Conservation (phyloP, 768 basidiomycete species). For the Suillus americanus region DNA sequence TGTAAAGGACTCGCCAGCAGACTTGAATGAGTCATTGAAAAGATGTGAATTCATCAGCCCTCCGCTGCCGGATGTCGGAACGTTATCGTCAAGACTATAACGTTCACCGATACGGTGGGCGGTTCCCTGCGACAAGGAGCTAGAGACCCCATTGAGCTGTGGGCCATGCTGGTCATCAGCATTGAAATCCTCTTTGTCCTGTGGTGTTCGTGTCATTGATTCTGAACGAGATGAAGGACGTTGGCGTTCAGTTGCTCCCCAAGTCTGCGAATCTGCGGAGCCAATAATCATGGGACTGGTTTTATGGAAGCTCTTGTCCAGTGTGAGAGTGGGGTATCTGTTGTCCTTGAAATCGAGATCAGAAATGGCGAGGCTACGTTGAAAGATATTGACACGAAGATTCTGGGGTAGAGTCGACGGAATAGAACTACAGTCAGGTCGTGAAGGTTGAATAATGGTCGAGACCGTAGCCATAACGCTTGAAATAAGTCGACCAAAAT, state of each 20-base stretch:
- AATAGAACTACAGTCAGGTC: conserved; percentile 34
- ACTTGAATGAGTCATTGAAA: conserved; percentile 32
- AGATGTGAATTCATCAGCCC: conserved; percentile 26
- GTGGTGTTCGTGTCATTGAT: conserved; percentile 24
- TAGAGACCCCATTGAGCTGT: conserved; percentile 42
- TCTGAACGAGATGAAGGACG: conserved; percentile 14
- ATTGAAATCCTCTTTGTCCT: conserved; percentile 16
- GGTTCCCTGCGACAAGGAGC: conserved; percentile 43
- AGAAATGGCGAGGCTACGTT: conserved; percentile 51
- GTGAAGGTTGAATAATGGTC: conserved; percentile 47
- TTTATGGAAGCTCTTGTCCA: conserved; percentile 23
- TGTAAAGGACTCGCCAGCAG: conserved; percentile 27
- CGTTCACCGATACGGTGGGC: conserved; percentile 50
- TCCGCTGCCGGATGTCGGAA: conserved; percentile 18
- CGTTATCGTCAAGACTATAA: conserved; percentile 49
- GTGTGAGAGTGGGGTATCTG: conserved; percentile 46
- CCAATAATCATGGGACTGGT: conserved; percentile 31
- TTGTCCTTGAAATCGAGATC: conserved; percentile 66
- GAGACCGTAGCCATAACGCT: conserved; percentile 43
- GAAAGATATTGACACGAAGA: conserved; percentile 43
- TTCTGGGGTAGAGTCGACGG: conserved; percentile 30
- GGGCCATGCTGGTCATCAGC: conserved; percentile 29
- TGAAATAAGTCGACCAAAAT: conserved; percentile 18
- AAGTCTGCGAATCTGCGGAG: conserved; percentile 26
- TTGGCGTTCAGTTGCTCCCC: conserved; percentile 18